Evolutionary conservation across 2,329 filamentous ascomycete species (phyloP).

Genomic region (Orbilia blumenaviensis): DNA sequence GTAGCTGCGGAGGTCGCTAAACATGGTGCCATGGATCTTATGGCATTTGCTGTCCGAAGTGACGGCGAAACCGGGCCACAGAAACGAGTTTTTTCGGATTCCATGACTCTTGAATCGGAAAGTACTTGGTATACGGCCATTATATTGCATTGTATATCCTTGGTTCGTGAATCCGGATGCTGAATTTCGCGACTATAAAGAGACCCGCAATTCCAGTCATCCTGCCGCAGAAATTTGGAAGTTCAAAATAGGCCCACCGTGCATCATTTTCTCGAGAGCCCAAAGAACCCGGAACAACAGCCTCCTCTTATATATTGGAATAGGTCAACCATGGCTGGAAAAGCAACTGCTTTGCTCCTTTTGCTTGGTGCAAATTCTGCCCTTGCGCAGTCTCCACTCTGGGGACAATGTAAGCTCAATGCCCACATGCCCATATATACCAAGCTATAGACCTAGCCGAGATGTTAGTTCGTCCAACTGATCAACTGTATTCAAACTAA

Average conservation of each 20-base stretch:
- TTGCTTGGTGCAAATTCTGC: slow-evolving; percentile 27
- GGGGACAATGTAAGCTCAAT: slow-evolving; percentile 42
- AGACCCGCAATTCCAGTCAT: neutral
- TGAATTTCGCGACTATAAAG: neutral
- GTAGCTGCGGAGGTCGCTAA: neutral
- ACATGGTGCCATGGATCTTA: neutral
- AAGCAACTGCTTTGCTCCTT: slow-evolving; percentile 10
- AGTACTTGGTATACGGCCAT: neutral
- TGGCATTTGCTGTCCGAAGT: neutral
- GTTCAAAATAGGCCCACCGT: neutral
- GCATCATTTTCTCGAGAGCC: too few relatives aligned
- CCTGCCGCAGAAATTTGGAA: neutral
- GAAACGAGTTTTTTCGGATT: neutral
- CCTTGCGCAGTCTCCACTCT: slow-evolving; percentile 23
- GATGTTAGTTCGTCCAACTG: neutral
- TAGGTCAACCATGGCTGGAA: slow-evolving; percentile 19
- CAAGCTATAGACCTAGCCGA: neutral
- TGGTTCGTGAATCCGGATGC: neutral
- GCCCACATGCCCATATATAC: too few relatives aligned
- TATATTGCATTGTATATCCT: neutral
- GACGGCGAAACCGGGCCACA: slow-evolving; percentile 20
- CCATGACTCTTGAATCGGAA: neutral
- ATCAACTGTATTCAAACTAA: neutral
- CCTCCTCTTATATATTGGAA: neutral
- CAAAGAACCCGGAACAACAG: neutral